phyloP scores from a whole-genome alignment of 2,329 filamentous ascomycete genomes.

The Xylariaceae sp. region DNA sequence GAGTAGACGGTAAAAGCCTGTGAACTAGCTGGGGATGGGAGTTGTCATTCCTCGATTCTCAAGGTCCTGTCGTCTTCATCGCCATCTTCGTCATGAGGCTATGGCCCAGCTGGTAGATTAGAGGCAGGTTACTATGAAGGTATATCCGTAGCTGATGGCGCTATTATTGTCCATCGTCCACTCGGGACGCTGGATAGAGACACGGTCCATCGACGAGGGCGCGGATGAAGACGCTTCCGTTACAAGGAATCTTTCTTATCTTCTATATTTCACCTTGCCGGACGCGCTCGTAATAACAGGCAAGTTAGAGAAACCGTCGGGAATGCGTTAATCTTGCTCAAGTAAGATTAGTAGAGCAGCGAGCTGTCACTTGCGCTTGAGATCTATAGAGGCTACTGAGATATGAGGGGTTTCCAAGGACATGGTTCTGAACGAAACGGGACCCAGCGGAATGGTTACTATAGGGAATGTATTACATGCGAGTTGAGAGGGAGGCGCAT shows the following conservation, averaged over 20 bases:
- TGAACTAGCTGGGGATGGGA: background rate
- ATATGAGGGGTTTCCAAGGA: background rate
- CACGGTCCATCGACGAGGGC: background rate
- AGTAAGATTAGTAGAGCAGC: background rate
- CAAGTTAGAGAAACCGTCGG: background rate
- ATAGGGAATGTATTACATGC: background rate
- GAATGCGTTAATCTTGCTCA: background rate
- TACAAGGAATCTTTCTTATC: background rate
- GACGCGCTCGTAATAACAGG: background rate
- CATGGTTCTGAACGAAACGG: background rate
- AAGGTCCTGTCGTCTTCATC: no score
- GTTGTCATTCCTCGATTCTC: background rate
- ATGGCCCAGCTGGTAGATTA: background rate
- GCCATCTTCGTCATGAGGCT: background rate
- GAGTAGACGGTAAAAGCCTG: constrained; percentile 11
- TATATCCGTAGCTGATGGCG: background rate
- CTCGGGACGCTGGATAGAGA: background rate
- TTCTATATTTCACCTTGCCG: background rate
- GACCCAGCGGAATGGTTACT: background rate
- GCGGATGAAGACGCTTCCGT: background rate
- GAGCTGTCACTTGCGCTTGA: background rate
- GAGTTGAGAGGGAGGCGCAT: constrained; percentile 2
- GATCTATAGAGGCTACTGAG: no score
- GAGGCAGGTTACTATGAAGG: background rate
- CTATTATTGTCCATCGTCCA: background rate